Evolutionary conservation across 1,139 yeast genomes (phyloP).

Genomic region (Taphrina confusa): DNA sequence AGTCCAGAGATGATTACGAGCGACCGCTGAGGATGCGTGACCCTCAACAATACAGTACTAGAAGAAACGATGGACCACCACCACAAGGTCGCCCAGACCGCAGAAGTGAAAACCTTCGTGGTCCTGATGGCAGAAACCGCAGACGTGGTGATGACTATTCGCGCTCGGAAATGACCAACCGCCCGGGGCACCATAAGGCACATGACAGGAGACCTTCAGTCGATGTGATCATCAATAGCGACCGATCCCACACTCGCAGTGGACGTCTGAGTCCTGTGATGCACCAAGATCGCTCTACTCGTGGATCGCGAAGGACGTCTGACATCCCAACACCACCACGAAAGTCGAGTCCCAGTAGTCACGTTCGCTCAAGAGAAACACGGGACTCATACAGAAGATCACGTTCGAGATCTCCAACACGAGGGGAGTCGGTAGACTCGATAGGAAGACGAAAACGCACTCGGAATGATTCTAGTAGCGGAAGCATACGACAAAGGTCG

Average conservation of each 20-base stretch:
- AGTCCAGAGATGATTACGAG: slow-evolving; percentile 17
- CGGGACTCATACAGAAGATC: not conserved
- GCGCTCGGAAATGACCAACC: too few relatives aligned
- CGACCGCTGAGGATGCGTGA: slow-evolving; percentile 11
- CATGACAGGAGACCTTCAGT: too few relatives aligned
- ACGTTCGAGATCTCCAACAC: not conserved
- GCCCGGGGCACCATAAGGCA: too few relatives aligned
- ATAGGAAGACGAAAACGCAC: not conserved
- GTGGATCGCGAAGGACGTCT: not conserved
- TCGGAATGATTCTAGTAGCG: not conserved
- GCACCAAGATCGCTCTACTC: not conserved
- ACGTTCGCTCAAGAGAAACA: not conserved
- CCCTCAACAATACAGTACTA: too few relatives aligned
- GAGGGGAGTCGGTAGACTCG: not conserved
- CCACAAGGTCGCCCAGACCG: too few relatives aligned
- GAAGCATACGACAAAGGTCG: not conserved
- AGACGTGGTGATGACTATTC: too few relatives aligned
- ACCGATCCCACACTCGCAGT: too few relatives aligned
- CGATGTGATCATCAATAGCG: too few relatives aligned
- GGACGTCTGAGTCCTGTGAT: slow-evolving; percentile 2
- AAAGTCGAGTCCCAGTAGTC: too few relatives aligned
- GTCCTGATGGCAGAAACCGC: too few relatives aligned
- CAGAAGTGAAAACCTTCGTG: not conserved
- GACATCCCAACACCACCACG: not conserved
- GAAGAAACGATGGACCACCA: too few relatives aligned